Conservation (phyloP, 306 rosid genomes). For the Arachis stenosperma region DNA sequence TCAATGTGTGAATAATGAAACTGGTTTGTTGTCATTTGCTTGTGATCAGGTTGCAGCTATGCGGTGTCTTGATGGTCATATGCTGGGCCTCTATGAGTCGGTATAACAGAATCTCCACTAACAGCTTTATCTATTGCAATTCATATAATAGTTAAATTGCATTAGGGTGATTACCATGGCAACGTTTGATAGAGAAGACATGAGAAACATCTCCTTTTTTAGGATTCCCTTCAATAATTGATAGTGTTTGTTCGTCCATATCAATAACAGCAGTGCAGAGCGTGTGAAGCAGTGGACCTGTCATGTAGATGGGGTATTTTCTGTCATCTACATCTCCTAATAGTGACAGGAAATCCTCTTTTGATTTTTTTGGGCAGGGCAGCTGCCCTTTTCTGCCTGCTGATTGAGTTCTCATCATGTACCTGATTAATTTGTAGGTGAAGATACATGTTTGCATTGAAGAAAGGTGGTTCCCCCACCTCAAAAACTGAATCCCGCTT, state of each 20-base stretch:
- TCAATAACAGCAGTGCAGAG: constrained; percentile 71
- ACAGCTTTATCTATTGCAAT: constrained; percentile 14
- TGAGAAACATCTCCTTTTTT: constrained; percentile 51
- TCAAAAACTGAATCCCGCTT: constrained; percentile 61
- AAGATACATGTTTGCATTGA: constrained; percentile 78
- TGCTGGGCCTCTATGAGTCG: constrained; percentile 64
- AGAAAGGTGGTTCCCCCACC: constrained; percentile 67
- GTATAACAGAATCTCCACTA: constrained; percentile 38
- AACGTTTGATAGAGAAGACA: constrained; percentile 54
- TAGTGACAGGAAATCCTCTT: constrained; percentile 58
- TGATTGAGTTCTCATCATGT: constrained; percentile 69
- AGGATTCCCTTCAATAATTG: constrained; percentile 76
- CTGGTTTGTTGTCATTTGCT: background rate
- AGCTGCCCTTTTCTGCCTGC: constrained; percentile 69
- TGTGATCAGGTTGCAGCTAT: constrained; percentile 62
- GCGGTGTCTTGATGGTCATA: constrained; percentile 65
- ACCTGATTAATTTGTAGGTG: constrained; percentile 73
- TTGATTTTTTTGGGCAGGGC: constrained; percentile 52
- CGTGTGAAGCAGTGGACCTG: constrained; percentile 74
- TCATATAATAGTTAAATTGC: constrained; percentile 14
- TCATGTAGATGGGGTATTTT: constrained; percentile 72
- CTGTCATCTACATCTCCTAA: constrained; percentile 64
- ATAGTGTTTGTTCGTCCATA: constrained; percentile 67
- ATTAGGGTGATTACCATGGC: constrained; percentile 34
- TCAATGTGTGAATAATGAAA: background rate